Percentiles rank a stretch among this genome's conserved stretches.
Conservation (phyloP, 2,329 filamentous ascomycete species). For the Emmonsia crescens region DNA sequence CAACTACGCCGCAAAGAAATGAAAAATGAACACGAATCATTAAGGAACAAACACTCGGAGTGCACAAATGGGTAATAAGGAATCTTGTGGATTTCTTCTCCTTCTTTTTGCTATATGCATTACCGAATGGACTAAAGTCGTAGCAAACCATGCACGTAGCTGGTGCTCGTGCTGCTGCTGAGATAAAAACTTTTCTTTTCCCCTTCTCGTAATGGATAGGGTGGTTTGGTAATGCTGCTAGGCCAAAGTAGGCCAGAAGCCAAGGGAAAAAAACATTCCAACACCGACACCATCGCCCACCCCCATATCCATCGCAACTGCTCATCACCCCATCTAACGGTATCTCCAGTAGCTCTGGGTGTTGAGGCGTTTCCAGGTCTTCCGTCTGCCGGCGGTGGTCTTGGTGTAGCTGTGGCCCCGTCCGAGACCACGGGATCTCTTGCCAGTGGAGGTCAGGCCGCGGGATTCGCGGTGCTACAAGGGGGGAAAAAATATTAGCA, state of each 20-base stretch:
- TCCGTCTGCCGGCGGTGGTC: conserved; percentile 90
- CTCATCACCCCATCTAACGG: conserved; percentile 47
- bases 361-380: conserved; percentile 99
- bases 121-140: background rate
- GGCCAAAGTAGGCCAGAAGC: background rate
- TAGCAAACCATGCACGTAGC: background rate
- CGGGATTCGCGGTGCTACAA: conserved; percentile 83
- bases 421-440: conserved; percentile 99
- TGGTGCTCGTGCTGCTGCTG: background rate
- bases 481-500: conserved; percentile 16
- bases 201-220: background rate
- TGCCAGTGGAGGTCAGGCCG: conserved; percentile 95
- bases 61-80: background rate
- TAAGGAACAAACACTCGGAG: background rate
- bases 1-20: background rate
- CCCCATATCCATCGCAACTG: background rate
- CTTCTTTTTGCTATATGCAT: background rate
- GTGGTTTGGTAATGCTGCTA: background rate
- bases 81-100: background rate
- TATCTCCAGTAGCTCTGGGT: conserved; percentile 98
- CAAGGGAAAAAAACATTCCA: background rate
- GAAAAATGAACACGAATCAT: background rate
- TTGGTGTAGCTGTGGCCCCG: conserved; percentile 99
- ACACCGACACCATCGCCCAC: background rate
- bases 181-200: background rate